Evolutionary conservation across 2,329 filamentous ascomycete species (phyloP), one percentile per base, ranked within the genome.

Genomic region (Xylariales sp.): DNA sequence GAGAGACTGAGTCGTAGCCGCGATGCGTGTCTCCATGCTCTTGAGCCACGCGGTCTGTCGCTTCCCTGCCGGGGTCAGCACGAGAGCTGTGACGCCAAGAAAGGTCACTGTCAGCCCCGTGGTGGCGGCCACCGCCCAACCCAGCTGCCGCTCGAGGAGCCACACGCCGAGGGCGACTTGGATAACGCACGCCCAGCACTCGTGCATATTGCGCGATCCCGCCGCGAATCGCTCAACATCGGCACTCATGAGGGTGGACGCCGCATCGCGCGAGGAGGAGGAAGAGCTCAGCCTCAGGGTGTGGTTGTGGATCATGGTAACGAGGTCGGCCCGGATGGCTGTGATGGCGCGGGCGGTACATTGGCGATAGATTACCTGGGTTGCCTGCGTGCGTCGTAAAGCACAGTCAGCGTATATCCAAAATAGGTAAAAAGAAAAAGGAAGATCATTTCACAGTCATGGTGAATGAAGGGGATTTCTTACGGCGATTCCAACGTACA

Each of bases 321-420:
- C 21, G 13, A 35, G 21, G 11, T 27, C 33, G 7, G 33, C 19
- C 12, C 33, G 33, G 13, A 35, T 16, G 15, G 33, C 33, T 5
- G 33, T 27, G 13, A 35, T 25, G 33, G 31, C 31, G 18, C 31
- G 31, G 12, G 31, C 31, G 5, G 31, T 33, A 20, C 31, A 33
- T 33, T 33, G 31, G n/a, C 31, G 31, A n/a, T 33, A 33, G 19
- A 33, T 20, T 5, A 19, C 31, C 18, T 33, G 31, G 5, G 31
- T 21, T 5, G 13, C 15, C 31, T 33, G 17, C 23, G 14, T 33
- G 17, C n/a, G 15, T 33, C n/a, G n/a, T n/a, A n/a, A n/a, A n/a
- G n/a, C n/a, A n/a, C n/a, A n/a, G n/a, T n/a, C n/a, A n/a, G n/a
- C n/a, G n/a, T n/a, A n/a, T n/a, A n/a, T n/a, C n/a, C n/a, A n/a